Base-by-base conservation (phyloP, 2,329 filamentous ascomycete genomes). In the Cytospora piceae region DNA sequence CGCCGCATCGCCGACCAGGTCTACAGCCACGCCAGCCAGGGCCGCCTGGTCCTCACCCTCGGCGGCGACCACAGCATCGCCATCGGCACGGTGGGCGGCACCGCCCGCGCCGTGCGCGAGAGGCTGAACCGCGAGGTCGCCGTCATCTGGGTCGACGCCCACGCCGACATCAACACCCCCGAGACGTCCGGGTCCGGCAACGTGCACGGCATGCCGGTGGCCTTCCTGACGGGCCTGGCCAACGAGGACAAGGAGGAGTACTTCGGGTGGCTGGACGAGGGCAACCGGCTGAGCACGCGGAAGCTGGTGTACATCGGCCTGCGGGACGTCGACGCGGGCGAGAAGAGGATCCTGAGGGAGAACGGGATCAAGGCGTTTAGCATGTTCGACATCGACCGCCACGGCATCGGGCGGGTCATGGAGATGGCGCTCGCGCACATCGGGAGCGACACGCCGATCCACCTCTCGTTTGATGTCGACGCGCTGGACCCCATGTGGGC, bases 351-450 rank as follows among this genome's bases (percentile, higher is more conserved):
- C 68, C 81, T 99, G 69, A 85, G 90, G 65, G 92, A 98, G 70
- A 83, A 98, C 74, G 90, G 90, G 52, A 95, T 99, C 82, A 94
- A 92, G 83, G 94, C 94, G 4, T 99, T 98, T 75, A 94, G 90
- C 80, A 99, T 99, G 95, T 95, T 97, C 76, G 95, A 99, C 76
- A 91, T 99, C 77, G 95, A 99, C 79, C 85, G 87, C 90, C 85
- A 98, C 75, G 95, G 95, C 56, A 99, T 99, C 73, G 95, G 95
- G 63, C 90, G 90, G 70, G 93, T 99, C 70, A 93, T 99, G 81
- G 95, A 98, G 74, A 96, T 97, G 94, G 94, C 94, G n/a, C 85
- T 99, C 61, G 94, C 90, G 37, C 94, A 97, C 82, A 96, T 98
- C 71, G 95, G 95, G 72, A 87, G 83, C 74, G 95, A 98, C 76